Base-by-base conservation (phyloP, 164 flowering plant species). In the Taxillus chinensis region DNA sequence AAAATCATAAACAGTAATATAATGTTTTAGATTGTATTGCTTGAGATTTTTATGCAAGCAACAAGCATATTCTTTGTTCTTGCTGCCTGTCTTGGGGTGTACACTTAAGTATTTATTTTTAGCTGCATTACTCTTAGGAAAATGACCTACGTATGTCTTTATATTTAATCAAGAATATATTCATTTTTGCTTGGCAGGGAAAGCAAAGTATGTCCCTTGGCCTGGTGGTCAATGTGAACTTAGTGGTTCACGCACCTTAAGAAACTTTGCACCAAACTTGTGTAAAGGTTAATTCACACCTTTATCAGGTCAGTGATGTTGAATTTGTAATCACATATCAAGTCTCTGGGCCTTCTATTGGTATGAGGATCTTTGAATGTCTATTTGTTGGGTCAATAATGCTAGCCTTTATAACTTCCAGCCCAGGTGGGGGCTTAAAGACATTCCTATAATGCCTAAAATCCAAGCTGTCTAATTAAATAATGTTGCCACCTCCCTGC, bases 171-270 rank as follows among this genome's bases (percentile, higher is more conserved):
- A n/a, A n/a, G n/a, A n/a, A 3, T 46, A 14, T 17, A 37, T 37
- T 56, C 53, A 50, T 50, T 61, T 7, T 65, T 62, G 38, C 55
- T 63, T 58, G 57, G 60, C 86, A 90, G 99, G 99, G 91, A 55
- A 91, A 89, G 70, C 97, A 91, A 85, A 95, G 96, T 76, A 85
- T 95, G 68, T 95, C 99, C 17, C 68, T 95, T 69, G 99, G 74
- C 97, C 99, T 64, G 99, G 99, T 49, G 99, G 99, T 57, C 99
- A 95, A 67, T 89, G 91, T 78, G 99, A 95, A 80, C 96, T 95
- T 49, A 95, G 99, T 80, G 99, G 99, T 70, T n/a, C n/a, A n/a
- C n/a, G 97, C 97, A 53, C 97, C 99, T 63, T 85, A 91, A 71
- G 95, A 95, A 74, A 95, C 99, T 63, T 71, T 95, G 55, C 99